Evolutionary conservation across 345 rosid species (phyloP).

Genomic region (Populus nigra): DNA sequence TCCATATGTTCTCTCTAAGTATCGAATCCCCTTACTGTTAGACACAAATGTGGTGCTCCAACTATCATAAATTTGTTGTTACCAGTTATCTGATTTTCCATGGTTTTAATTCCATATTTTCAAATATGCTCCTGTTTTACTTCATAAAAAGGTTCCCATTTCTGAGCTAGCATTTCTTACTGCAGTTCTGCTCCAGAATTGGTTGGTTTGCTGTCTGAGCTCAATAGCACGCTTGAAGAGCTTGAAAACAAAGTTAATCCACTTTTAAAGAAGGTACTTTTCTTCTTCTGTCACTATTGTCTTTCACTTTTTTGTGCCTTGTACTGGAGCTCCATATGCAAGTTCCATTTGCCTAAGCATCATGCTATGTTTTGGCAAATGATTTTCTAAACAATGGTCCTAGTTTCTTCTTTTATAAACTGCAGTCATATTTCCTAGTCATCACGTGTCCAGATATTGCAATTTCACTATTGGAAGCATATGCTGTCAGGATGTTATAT

Average conservation of each 20-base stretch:
- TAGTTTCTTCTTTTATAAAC: no score
- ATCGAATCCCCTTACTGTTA: no score
- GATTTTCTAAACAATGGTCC: neutral
- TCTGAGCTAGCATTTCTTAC: neutral
- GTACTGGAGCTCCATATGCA: neutral
- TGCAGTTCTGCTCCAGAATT: conserved; percentile 93
- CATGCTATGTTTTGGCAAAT: neutral
- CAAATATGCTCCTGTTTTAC: no score
- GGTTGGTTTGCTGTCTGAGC: conserved; percentile 79
- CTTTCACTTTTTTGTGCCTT: neutral
- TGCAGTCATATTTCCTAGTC: no score
- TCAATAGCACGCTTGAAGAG: conserved; percentile 62
- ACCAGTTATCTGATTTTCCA: no score
- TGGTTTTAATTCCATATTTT: no score
- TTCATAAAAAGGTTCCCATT: no score
- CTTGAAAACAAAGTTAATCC: conserved; percentile 75
- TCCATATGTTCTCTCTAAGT: neutral
- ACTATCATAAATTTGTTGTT: no score
- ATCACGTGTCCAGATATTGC: neutral
- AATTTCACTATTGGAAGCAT: neutral
- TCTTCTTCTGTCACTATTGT: neutral
- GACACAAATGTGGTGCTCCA: no score
- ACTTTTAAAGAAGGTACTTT: conserved; percentile 54
- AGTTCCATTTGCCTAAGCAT: neutral
- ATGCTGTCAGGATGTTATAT: conserved; percentile 5